Evolutionary conservation across 139 green algal genomes (phyloP).

Genomic region (Zygnema circumcarinatum): DNA sequence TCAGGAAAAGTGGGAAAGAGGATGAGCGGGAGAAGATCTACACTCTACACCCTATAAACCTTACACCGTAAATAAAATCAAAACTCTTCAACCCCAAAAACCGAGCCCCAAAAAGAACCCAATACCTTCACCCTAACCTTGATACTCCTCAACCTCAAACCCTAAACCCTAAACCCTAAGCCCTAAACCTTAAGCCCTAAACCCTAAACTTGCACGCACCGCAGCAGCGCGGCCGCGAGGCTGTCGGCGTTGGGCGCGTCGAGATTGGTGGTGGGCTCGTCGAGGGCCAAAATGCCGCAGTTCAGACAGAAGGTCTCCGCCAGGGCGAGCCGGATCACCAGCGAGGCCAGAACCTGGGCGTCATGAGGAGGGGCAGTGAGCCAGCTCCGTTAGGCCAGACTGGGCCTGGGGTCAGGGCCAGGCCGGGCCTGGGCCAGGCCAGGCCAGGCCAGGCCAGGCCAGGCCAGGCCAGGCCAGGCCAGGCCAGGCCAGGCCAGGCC

Average conservation of each 20-base stretch:
- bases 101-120: no score
- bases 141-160: no score
- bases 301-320: slow-evolving; percentile 98
- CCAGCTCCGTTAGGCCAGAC: slow-evolving; percentile 15
- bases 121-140: no score
- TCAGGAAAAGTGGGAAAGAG: no score
- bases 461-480: slow-evolving; percentile 36
- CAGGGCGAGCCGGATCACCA: slow-evolving; percentile 96
- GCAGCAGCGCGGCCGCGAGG: slow-evolving; percentile 78
- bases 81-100: no score
- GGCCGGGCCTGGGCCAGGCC: no score
- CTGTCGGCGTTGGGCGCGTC: slow-evolving; percentile 82
- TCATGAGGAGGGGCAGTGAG: no score
- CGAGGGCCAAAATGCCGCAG: slow-evolving; percentile 96
- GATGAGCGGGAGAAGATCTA: no score
- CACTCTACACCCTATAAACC: no score
- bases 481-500: slow-evolving; percentile 33
- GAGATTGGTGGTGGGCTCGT: slow-evolving; percentile 99
- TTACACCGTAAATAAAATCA: no score
- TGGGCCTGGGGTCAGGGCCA: slow-evolving; percentile 17
- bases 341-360: slow-evolving; percentile 92
- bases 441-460: slow-evolving; percentile 33
- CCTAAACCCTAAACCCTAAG: no score
- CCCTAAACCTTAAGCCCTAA: no score
- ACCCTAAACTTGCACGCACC: slow-evolving; percentile 54